Conservation (phyloP, 495 filamentous ascomycete species). For the Podospora fimiseda region DNA sequence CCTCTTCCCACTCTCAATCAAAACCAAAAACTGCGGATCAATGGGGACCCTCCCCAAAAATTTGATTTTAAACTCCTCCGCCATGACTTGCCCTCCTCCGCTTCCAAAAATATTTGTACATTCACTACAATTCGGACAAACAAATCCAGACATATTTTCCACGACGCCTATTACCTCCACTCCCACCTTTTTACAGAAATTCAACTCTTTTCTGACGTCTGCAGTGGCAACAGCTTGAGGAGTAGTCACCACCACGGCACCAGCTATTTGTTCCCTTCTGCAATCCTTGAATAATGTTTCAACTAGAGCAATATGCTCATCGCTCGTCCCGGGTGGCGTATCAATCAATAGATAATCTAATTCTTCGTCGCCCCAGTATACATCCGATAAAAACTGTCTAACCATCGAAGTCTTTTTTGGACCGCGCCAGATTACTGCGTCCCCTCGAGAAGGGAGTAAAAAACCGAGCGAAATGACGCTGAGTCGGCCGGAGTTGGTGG, state of each 20-base stretch:
- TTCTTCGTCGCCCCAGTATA: constrained; percentile 82
- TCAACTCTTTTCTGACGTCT: constrained; percentile 93
- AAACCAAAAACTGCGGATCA: constrained; percentile 60
- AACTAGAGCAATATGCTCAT: constrained; percentile 93
- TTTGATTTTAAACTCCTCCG: constrained; percentile 69
- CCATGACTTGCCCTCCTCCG: constrained; percentile 88
- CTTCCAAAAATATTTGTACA: constrained; percentile 87
- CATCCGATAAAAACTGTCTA: constrained; percentile 86
- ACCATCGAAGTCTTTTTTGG: constrained; percentile 99
- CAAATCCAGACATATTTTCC: constrained; percentile 97
- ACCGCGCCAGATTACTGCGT: constrained; percentile 93
- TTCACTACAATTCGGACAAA: constrained; percentile 91
- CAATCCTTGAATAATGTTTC: constrained; percentile 69
- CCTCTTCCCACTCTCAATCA: constrained; percentile 47
- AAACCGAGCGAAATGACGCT: constrained; percentile 92
- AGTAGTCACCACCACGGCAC: constrained; percentile 92
- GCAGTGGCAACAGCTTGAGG: constrained; percentile 90
- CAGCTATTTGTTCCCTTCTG: constrained; percentile 55
- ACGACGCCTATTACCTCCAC: constrained; percentile 81
- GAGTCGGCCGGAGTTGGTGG: constrained; percentile 46
- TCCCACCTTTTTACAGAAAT: constrained; percentile 85
- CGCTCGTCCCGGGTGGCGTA: constrained; percentile 91
- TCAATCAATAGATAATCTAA: constrained; percentile 90
- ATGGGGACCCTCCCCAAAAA: constrained; percentile 88
- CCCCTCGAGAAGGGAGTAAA: constrained; percentile 71